These are phyloP conservation scores for Triticum timopheevii DNA, from an alignment of 176 grass and related monocot species.

Conservation along the genomic window DNA sequence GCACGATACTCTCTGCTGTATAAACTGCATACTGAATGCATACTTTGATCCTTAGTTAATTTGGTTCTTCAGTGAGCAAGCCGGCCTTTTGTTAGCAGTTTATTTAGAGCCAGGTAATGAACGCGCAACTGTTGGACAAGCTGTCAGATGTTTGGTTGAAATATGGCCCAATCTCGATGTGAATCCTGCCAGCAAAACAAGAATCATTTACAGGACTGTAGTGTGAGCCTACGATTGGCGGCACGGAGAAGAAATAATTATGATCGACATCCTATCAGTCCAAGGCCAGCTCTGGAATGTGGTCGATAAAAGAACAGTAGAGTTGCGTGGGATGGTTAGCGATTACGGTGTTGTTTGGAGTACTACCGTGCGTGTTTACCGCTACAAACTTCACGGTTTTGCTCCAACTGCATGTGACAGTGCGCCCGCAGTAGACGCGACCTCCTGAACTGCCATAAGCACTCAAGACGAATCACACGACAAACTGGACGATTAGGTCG, in stretches of 20 bases:
- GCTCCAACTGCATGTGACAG: not conserved
- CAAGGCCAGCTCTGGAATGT: not conserved
- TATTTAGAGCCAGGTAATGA: not conserved
- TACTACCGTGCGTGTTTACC: not conserved
- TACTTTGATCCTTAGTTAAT: not conserved
- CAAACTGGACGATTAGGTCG: slow-evolving; percentile 23
- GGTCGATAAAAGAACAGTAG: not conserved
- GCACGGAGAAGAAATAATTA: not conserved
- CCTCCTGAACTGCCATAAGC: not conserved
- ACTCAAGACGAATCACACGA: not conserved
- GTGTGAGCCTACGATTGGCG: not conserved
- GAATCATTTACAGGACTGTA: not conserved
- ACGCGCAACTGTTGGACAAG: not conserved
- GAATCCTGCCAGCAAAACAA: not conserved
- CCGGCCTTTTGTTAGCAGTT: not conserved
- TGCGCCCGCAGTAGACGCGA: not conserved
- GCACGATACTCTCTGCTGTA: not conserved
- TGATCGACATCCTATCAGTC: not conserved
- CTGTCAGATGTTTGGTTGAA: not conserved
- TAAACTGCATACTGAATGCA: not conserved
- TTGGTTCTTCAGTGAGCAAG: not conserved
- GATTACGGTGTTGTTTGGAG: not conserved
- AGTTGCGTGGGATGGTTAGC: not conserved
- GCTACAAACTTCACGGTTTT: not conserved
- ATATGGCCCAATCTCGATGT: not conserved